phyloP scores from a whole-genome alignment of 2,329 filamentous ascomycete species.

The Rutstroemia sp. region DNA sequence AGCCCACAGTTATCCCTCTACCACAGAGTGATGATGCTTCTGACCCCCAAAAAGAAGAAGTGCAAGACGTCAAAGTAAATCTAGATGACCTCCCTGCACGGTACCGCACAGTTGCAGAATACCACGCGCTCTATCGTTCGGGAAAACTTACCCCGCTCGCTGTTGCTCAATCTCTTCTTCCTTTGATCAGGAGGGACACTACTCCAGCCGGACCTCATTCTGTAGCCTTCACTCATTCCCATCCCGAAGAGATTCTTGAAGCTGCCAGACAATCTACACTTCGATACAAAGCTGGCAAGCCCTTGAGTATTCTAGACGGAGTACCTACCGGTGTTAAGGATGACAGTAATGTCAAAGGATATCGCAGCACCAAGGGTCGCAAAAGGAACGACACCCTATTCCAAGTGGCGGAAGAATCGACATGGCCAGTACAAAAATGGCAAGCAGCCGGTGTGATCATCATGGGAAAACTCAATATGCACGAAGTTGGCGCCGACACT shows the following conservation, averaged over 20 bases:
- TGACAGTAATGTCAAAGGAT: conserved; percentile 68
- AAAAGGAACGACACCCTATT: conserved; percentile 76
- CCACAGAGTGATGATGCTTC: conserved; percentile 23
- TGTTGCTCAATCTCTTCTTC: conserved; percentile 64
- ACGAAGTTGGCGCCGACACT: conserved; percentile 72
- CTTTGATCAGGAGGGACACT: conserved; percentile 57
- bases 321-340: conserved; percentile 82
- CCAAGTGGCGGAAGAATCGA: conserved; percentile 57
- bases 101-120: conserved; percentile 69
- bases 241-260: conserved; percentile 53
- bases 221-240: conserved; percentile 64
- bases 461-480: conserved; percentile 78
- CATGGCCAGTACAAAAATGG: conserved; percentile 64
- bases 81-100: conserved; percentile 38
- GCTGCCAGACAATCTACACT: conserved; percentile 67
- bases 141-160: conserved; percentile 64
- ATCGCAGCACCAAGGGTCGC: conserved; percentile 62
- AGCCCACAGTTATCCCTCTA: conserved; percentile 53
- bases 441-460: conserved; percentile 65
- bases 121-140: conserved; percentile 64
- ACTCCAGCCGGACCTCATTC: conserved; percentile 52
- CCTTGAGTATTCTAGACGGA: conserved; percentile 67
- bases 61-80: conserved; percentile 35
- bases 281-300: conserved; percentile 59
- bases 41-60: conserved; percentile 22